A percentile compares a stretch with the other conserved stretches of the same genome.
Conservation (phyloP, 805 yeast genomes). For the Saturnispora hagleri region DNA sequence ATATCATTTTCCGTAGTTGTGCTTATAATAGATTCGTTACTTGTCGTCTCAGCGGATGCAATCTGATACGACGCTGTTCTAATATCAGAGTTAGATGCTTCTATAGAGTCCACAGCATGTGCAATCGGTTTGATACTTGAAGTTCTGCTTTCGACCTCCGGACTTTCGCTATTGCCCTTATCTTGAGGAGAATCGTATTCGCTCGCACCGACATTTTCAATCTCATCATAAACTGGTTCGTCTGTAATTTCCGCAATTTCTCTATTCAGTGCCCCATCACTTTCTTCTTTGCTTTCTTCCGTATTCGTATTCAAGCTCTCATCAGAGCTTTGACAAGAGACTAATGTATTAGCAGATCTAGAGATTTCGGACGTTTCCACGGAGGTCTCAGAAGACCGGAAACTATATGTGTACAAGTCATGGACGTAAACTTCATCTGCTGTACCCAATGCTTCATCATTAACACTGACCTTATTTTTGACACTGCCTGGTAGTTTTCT, state of each 20-base stretch:
- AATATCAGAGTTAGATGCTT: neutral
- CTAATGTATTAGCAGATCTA: neutral
- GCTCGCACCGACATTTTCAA: neutral
- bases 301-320: neutral
- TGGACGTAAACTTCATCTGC: slow-evolving; percentile 28
- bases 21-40: slow-evolving; percentile 4
- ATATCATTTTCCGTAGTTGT: slow-evolving; percentile 4
- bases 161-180: neutral
- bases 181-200: neutral
- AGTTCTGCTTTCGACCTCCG: neutral
- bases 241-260: neutral
- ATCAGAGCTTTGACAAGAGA: neutral
- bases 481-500: slow-evolving; percentile 57
- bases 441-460: slow-evolving; percentile 24
- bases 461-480: slow-evolving; percentile 32
- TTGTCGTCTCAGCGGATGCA: neutral
- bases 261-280: too few relatives aligned
- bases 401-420: slow-evolving; percentile 31
- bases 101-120: neutral
- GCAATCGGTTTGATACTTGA: neutral
- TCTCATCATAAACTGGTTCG: neutral
- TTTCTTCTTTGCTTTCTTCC: neutral
- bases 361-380: neutral
- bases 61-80: neutral
- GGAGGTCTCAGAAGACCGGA: neutral